These are phyloP conservation scores for Carex scoparia DNA, from an alignment of 176 grass and related monocot species.

Conservation along the genomic window DNA sequence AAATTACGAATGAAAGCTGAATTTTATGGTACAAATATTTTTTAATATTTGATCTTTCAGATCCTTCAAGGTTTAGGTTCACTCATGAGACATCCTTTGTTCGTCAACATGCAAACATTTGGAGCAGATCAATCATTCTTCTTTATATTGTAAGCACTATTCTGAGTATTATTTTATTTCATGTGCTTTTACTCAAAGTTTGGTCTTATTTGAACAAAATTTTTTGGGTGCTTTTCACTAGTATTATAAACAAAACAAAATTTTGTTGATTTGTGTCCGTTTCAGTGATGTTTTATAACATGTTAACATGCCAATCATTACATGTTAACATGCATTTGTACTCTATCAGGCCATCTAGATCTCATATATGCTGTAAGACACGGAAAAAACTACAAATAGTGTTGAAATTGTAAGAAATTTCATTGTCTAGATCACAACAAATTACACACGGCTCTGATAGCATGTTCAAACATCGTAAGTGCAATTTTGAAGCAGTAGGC, in stretches of 20 bases:
- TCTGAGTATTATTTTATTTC: background rate
- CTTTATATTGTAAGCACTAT: constrained; percentile 32
- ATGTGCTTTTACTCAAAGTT: background rate
- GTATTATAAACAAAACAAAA: background rate
- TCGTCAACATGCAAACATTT: constrained; percentile 45
- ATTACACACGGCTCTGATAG: too few species aligned
- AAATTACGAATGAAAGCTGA: background rate
- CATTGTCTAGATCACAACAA: too few species aligned
- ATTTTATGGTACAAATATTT: background rate
- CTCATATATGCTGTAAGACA: too few species aligned
- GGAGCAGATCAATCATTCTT: constrained; percentile 24
- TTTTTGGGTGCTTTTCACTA: background rate
- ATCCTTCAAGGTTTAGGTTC: constrained; percentile 70
- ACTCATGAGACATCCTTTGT: constrained; percentile 81
- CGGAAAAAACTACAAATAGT: too few species aligned
- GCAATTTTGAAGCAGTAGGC: too few species aligned
- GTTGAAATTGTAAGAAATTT: too few species aligned
- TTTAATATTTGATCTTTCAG: constrained; percentile 25
- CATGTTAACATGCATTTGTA: background rate
- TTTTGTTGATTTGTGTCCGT: background rate
- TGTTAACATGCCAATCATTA: too few species aligned
- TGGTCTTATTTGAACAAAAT: constrained; percentile 51
- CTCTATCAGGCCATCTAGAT: background rate
- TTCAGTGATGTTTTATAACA: background rate
- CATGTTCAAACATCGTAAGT: too few species aligned